Percentiles rank a stretch among this genome's conserved stretches.
Evolutionary conservation across 805 yeast species (phyloP).

Genomic region (Saturnispora besseyi): DNA sequence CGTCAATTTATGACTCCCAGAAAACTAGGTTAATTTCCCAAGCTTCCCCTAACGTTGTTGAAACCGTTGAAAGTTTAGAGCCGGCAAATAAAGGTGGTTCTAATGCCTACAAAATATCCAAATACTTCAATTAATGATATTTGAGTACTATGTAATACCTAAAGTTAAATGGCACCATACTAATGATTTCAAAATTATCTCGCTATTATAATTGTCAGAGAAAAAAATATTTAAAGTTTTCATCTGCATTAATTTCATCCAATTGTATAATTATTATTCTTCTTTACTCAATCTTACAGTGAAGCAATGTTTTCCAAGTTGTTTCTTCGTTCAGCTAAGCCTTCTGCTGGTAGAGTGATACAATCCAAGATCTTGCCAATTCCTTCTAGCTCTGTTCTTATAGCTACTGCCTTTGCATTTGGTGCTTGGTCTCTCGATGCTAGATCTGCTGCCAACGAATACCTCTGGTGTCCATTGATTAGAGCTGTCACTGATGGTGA

Average conservation of each 20-base stretch:
- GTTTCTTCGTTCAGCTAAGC: not conserved
- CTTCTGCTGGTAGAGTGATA: constrained; percentile 1
- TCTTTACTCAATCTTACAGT: not conserved
- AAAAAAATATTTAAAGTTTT: not conserved
- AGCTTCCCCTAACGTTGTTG: constrained; percentile 13
- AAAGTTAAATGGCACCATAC: not conserved
- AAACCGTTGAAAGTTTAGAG: constrained; percentile 10
- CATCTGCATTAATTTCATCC: not conserved
- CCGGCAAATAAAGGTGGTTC: constrained; percentile 8
- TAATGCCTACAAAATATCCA: constrained; percentile 5
- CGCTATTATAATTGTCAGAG: not conserved
- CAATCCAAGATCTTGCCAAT: constrained; percentile 13
- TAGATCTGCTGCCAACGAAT: constrained; percentile 75
- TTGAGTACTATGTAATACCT: not conserved
- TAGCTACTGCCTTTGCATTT: constrained; percentile 25
- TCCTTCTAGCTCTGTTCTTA: constrained; percentile 17
- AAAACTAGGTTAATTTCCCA: constrained; percentile 21
- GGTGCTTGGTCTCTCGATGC: constrained; percentile 64
- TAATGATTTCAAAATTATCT: not conserved
- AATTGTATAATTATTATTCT: not conserved
- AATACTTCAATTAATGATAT: not conserved
- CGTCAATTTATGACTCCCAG: constrained; percentile 24
- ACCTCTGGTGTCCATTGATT: constrained; percentile 66
- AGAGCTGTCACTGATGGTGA: constrained; percentile 74
- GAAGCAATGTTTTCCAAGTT: constrained; percentile 2